Conservation (phyloP, 306 rosid species). For the Trichosanthes cucumerina region DNA sequence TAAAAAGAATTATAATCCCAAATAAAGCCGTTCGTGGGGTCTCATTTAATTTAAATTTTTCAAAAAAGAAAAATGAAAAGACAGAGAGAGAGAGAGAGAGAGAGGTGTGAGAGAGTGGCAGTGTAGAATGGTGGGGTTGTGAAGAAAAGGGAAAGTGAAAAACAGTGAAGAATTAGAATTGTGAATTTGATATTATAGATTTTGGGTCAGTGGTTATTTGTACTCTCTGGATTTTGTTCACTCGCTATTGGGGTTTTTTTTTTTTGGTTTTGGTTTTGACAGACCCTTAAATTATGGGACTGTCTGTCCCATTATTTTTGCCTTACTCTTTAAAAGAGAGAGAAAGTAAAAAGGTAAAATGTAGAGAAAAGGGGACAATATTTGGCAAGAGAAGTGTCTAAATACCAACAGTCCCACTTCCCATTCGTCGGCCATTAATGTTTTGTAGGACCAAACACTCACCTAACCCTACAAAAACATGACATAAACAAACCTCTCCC, state of each 20-base stretch:
- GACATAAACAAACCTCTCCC: constrained; percentile 20
- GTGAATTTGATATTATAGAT: background rate
- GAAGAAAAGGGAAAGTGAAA: background rate
- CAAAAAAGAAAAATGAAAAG: too few relatives aligned
- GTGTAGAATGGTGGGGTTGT: background rate
- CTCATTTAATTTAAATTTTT: too few relatives aligned
- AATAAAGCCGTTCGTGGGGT: too few relatives aligned
- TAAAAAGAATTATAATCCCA: too few relatives aligned
- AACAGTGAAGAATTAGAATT: background rate
- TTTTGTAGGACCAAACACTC: constrained; percentile 39
- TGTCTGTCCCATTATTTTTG: background rate
- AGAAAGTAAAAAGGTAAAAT: constrained; percentile 11
- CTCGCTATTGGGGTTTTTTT: constrained; percentile 18
- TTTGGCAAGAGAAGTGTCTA: constrained; percentile 40
- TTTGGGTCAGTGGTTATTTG: background rate
- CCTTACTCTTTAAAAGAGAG: background rate
- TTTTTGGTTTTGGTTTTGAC: background rate
- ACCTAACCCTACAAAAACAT: constrained; percentile 40
- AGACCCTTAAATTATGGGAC: constrained; percentile 5
- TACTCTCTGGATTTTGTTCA: constrained; percentile 16
- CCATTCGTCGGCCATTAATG: constrained; percentile 49
- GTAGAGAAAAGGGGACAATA: constrained; percentile 36
- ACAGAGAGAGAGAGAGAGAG: background rate
- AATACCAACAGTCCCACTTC: constrained; percentile 30
- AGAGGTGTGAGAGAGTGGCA: background rate